A percentile compares a stretch with the other conserved stretches of the same genome.
Evolutionary conservation across 768 basidiomycete genomes (phyloP).

Genomic region (Rhizopogon sp.): DNA sequence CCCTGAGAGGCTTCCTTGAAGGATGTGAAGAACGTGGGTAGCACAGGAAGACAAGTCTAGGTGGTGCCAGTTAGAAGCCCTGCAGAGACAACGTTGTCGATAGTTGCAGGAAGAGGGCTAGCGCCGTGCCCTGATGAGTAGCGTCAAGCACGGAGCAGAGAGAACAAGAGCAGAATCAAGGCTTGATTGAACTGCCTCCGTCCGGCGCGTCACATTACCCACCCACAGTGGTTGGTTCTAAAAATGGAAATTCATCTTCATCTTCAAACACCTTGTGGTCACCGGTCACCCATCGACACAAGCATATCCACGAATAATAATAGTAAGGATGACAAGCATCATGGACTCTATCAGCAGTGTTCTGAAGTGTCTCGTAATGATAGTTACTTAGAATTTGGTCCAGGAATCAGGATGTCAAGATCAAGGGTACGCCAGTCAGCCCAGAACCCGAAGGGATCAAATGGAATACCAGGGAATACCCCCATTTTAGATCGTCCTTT

Average conservation of each 20-base stretch:
- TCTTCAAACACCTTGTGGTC: not conserved
- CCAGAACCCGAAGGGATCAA: no score
- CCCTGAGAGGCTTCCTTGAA: not conserved
- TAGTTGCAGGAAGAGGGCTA: not conserved
- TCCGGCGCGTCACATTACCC: not conserved
- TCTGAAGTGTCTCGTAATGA: no score
- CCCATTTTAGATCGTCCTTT: no score
- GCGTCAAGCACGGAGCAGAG: not conserved
- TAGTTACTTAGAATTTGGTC: no score
- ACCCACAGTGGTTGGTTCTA: not conserved
- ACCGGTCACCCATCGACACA: no score
- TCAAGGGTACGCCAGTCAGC: no score
- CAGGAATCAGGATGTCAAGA: no score
- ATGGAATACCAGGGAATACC: no score
- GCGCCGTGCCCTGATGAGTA: conserved; percentile 1
- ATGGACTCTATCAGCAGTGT: no score
- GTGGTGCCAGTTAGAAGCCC: not conserved
- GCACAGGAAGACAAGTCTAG: not conserved
- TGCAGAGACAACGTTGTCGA: not conserved
- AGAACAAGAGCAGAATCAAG: conserved; percentile 5
- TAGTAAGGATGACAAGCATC: not conserved
- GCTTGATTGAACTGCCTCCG: conserved; percentile 1
- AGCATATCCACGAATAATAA: no score
- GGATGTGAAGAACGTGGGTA: not conserved
- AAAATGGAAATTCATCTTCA: conserved; percentile 2